A percentile compares a stretch with the other conserved stretches of the same genome.
Conservation (phyloP, 352 stramenopile genomes). For the Discostella stelligera region DNA sequence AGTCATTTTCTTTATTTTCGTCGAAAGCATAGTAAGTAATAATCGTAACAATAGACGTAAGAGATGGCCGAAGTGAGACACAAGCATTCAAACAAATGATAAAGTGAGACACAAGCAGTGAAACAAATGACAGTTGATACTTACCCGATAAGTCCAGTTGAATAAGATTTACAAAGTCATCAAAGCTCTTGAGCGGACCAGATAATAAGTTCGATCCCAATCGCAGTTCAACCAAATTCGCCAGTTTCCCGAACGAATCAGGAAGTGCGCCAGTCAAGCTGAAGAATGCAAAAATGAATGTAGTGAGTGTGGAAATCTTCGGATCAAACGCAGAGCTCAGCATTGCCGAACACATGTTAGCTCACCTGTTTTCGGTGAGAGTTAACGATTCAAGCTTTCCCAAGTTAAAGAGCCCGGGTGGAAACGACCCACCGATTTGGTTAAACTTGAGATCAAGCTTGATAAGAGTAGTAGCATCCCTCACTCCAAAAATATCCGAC, state of each 20-base stretch:
- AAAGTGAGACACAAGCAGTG: constrained; percentile 6
- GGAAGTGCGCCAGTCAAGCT: constrained; percentile 49
- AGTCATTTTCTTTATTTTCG: constrained; percentile 55
- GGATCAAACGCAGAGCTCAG: neutral
- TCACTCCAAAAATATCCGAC: constrained; percentile 63
- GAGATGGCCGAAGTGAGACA: constrained; percentile 9
- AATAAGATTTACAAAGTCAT: constrained; percentile 34
- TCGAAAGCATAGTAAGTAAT: constrained; percentile 3
- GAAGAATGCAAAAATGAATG: constrained; percentile 7
- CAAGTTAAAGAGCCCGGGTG: constrained; percentile 55
- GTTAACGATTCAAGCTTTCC: constrained; percentile 62
- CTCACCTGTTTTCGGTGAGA: constrained; percentile 60
- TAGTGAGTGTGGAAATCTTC: neutral
- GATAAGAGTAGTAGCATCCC: constrained; percentile 50
- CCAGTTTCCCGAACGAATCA: constrained; percentile 31
- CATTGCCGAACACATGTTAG: constrained; percentile 1
- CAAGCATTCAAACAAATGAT: constrained; percentile 7
- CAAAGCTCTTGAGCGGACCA: constrained; percentile 57
- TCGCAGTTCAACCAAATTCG: constrained; percentile 45
- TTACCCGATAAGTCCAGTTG: constrained; percentile 54
- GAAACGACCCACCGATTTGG: constrained; percentile 54
- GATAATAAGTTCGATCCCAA: constrained; percentile 68
- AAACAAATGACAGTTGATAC: constrained; percentile 23
- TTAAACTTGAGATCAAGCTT: constrained; percentile 78
- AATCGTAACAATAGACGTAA: constrained; percentile 17